phyloP scores from a whole-genome alignment of 2,329 filamentous ascomycete species.

The Colletotrichum viniferum region DNA sequence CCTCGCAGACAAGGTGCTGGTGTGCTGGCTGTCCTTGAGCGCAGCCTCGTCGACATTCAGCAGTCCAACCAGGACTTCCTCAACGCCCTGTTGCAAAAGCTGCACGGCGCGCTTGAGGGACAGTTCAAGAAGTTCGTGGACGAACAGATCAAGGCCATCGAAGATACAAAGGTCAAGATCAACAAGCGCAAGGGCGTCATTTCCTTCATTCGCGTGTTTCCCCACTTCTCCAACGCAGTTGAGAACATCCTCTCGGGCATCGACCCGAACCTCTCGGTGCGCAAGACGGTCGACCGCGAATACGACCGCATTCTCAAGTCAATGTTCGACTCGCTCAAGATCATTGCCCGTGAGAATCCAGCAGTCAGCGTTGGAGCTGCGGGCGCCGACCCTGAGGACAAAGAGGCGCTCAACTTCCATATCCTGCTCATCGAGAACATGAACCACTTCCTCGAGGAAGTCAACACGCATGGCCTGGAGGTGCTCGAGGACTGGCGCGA shows the following conservation, averaged over 20 bases:
- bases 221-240: conserved; percentile 79
- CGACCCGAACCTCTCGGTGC: conserved; percentile 64
- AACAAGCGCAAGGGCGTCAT: conserved; percentile 98
- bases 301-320: conserved; percentile 89
- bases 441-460: conserved; percentile 95
- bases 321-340: conserved; percentile 97
- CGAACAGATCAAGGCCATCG: conserved; percentile 92
- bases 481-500: conserved; percentile 84
- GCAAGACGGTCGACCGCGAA: conserved; percentile 81
- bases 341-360: conserved; percentile 80
- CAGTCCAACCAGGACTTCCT: conserved; percentile 95
- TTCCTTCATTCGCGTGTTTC: conserved; percentile 92
- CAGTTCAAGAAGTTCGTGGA: conserved; percentile 90
- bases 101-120: conserved; percentile 75
- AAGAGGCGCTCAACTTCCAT: conserved; percentile 96
- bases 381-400: conserved; percentile 75
- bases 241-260: conserved; percentile 78
- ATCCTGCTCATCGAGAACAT: conserved; percentile 98
- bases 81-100: conserved; percentile 76
- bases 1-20: conserved; percentile 80
- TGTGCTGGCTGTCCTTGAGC: conserved; percentile 80
- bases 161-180: conserved; percentile 98
- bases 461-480: conserved; percentile 75
- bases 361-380: conserved; percentile 47
- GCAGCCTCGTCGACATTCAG: conserved; percentile 77